Evolutionary conservation across 768 basidiomycete species (phyloP).

Genomic region (Suillus decipiens): DNA sequence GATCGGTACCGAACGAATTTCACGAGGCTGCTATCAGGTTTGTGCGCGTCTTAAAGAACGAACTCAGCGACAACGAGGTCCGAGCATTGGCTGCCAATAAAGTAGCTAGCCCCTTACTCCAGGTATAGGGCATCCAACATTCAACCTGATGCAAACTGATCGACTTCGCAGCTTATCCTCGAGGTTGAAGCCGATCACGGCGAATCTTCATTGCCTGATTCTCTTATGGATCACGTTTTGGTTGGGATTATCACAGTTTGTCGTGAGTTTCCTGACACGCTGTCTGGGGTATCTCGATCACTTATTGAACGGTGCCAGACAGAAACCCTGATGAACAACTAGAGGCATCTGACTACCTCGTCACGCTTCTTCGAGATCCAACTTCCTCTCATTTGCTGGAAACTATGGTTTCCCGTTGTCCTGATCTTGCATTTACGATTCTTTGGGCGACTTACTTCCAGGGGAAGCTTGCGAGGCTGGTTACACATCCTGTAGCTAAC

Average conservation of each 20-base stretch:
- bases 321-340: constrained; percentile 36
- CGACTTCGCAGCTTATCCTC: constrained; percentile 62
- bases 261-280: constrained; percentile 44
- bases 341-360: constrained; percentile 75
- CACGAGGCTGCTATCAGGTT: constrained; percentile 41
- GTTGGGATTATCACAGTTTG: constrained; percentile 70
- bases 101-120: constrained; percentile 74
- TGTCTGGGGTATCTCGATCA: constrained; percentile 6
- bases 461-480: constrained; percentile 70
- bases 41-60: constrained; percentile 53
- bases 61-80: constrained; percentile 69
- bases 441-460: constrained; percentile 82
- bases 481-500: constrained; percentile 89
- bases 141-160: constrained; percentile 15
- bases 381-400: constrained; percentile 93
- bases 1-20: constrained; percentile 50
- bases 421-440: constrained; percentile 56
- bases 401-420: constrained; percentile 65
- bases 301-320: constrained; percentile 32
- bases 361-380: constrained; percentile 79
- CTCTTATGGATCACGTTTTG: constrained; percentile 80
- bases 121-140: constrained; percentile 45
- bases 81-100: constrained; percentile 75
- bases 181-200: constrained; percentile 77
- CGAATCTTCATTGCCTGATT: constrained; percentile 58